Base-by-base conservation (phyloP, 805 yeast genomes). In the Candida broadrunensis region DNA sequence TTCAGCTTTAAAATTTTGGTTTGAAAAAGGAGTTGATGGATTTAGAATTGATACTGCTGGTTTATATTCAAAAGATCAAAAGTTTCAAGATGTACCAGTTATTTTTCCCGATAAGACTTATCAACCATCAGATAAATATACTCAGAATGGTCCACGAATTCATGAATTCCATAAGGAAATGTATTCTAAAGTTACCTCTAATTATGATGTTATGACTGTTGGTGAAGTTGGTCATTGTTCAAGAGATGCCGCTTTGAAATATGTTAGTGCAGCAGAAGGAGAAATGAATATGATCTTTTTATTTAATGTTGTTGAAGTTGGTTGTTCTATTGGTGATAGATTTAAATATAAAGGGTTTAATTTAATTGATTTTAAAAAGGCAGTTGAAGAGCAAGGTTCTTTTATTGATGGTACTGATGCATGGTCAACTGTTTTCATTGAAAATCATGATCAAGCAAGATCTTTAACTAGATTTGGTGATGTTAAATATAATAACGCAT, bases 391-490 rank as follows among this genome's bases (percentile, higher is more conserved):
- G 19, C 61, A 63, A 51, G 56, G 64, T 43, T 53, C 53, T 11
- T 72, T 72, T 48, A 61, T 70, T 43, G 69, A 73, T 36, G 72
- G 56, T 17, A 69, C 77, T 14, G 83, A 78, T 48, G 80, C 77
- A 14, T 78, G 83, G 83, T 58, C 77, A 26, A 73, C 83, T 15
- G 66, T 70, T 15, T 77, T 72, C 57, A 55, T 73, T 45, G 83
- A 78, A 56, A 78, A 78, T 53, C 84, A 78, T 52, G 83, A 78
- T 56, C 82, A 75, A 50, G 73, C 82, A 7, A 66, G 83, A 52
- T 61, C 73, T 32, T 67, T 77, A 26, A 58, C 80, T 13, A 66
- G 83, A 50, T 77, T 75, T 51, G 80, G 78, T 39, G 63, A 66
- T 55, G 70, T 64, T 16, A 54, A 60, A 35, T 58, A 48, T 46